phyloP scores from a whole-genome alignment of 164 flowering plant species.

The Santalum album region DNA sequence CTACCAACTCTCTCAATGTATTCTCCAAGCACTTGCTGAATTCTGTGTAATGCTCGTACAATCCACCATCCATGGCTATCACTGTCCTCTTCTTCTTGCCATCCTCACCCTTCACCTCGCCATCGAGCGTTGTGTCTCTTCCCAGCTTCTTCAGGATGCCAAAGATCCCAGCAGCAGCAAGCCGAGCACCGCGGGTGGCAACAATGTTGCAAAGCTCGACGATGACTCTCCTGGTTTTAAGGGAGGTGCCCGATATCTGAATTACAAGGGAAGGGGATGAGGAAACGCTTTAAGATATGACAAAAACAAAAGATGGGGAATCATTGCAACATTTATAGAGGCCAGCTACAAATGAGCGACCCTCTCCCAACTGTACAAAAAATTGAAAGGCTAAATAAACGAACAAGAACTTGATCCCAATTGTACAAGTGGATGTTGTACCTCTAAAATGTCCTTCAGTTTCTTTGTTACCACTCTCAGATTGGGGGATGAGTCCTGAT shows the following conservation, averaged over 20 bases:
- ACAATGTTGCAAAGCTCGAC: constrained; percentile 67
- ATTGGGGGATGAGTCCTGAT: constrained; percentile 53
- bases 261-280: neutral
- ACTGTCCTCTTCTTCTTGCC: constrained; percentile 58
- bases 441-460: constrained; percentile 43
- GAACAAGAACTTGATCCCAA: too few relatives aligned
- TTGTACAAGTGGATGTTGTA: constrained; percentile 21
- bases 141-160: constrained; percentile 83
- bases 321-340: too few relatives aligned
- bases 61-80: constrained; percentile 88
- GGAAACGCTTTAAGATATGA: neutral
- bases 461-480: constrained; percentile 46
- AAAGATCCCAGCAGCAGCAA: constrained; percentile 92
- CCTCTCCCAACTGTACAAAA: too few relatives aligned
- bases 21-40: constrained; percentile 58
- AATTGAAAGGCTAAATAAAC: neutral
- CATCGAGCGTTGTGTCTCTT: constrained; percentile 45
- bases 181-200: constrained; percentile 63
- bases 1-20: constrained; percentile 67
- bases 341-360: too few relatives aligned
- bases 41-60: constrained; percentile 72
- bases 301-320: neutral
- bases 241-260: constrained; percentile 33
- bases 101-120: too few relatives aligned
- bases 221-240: constrained; percentile 40